These are phyloP conservation scores for Guadua angustifolia DNA, from an alignment of 176 grass and related monocot species.

Conservation along the genomic window DNA sequence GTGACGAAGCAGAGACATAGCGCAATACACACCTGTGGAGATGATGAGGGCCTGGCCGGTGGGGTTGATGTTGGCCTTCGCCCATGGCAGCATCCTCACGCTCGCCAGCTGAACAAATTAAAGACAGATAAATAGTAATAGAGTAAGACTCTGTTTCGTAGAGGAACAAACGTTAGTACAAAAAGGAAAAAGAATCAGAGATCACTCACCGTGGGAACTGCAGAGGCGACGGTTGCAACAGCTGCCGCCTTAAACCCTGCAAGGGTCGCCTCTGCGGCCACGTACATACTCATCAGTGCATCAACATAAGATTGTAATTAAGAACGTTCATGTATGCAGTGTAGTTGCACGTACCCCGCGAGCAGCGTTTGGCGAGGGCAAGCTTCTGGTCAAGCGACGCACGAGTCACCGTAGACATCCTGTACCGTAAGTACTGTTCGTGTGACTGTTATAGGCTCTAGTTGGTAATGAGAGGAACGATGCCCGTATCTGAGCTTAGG, in stretches of 20 bases:
- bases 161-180: not conserved
- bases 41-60: constrained; percentile 78
- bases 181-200: no score
- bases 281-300: not conserved
- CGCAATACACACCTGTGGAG: constrained; percentile 47
- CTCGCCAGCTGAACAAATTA: constrained; percentile 57
- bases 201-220: constrained; percentile 58
- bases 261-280: constrained; percentile 60
- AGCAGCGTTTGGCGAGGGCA: constrained; percentile 72
- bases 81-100: constrained; percentile 81
- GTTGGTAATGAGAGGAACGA: not conserved
- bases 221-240: constrained; percentile 61
- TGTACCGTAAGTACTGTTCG: not conserved
- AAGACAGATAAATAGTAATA: not conserved
- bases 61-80: constrained; percentile 63
- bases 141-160: no score
- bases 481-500: not conserved
- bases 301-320: no score
- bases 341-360: constrained; percentile 42
- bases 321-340: no score
- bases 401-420: constrained; percentile 52
- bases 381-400: constrained; percentile 72
- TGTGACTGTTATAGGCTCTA: not conserved
- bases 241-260: constrained; percentile 68
- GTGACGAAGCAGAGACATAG: no score